Evolutionary conservation across 192 early-diverging fungal species (phyloP), one percentile per base, ranked within the genome.

Genomic region (Podila horticola): DNA sequence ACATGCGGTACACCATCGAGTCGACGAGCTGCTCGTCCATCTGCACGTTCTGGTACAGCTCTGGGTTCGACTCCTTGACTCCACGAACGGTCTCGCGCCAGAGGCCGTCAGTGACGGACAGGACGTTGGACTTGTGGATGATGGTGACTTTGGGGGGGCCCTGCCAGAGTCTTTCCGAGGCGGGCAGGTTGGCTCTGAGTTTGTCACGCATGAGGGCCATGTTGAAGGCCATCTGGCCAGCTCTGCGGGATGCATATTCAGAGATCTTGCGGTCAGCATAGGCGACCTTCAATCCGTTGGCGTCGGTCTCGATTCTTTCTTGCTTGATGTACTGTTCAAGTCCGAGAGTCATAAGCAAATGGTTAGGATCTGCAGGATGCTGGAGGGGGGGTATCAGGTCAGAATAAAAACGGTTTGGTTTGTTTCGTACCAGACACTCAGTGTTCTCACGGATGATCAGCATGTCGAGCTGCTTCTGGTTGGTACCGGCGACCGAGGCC

Each of bases 1-100:
- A 99, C 91, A 99, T 90, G 72, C 97, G 95, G 83, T 98, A 95
- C 74, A 99, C 97, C 97, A 99, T 99, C 26, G 97, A 99, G 71
- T 99, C 97, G 4, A 99, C 97, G 76, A 99, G 88, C 85, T 99
- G 97, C 86, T 99, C 97, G 71, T 99, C 95, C 82, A 96, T 87
- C 49, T 95, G 88, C 0, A 97, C 90, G 45, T 79, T 74, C 45
- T 81, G 72, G 60, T 82, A 88, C 65, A 88, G 89, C 55, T 84
- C 84, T 15, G 88, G 75, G 57, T 92, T 93, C 63, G 86, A 82
- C 48, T 90, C 88, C 69, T 95, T 89, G 72, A 94, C 91, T 52
- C 71, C 76, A 64, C 93, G 90, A 24, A 96, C 95, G 5, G 93
- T 94, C 84, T 99, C 97, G 66, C 97, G 92, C 91, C 95, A 99